Evolutionary conservation across 2,329 filamentous ascomycete genomes (phyloP), one percentile per base, ranked within the genome.

Genomic region (Pseudogymnoascus sp.): DNA sequence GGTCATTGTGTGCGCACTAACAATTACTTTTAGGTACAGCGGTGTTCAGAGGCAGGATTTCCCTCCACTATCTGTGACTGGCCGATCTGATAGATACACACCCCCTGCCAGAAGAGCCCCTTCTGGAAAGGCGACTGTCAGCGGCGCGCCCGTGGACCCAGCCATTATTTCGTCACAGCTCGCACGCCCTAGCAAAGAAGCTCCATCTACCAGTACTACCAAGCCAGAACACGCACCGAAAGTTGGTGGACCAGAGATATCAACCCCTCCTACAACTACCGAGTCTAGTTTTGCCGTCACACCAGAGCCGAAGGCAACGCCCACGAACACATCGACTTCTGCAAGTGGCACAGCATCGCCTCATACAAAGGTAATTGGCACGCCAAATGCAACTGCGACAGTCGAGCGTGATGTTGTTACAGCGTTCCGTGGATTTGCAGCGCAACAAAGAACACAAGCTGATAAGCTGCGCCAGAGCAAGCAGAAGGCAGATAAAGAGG

Each of bases 121-220:
- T 15, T 84, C 88, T 33, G 85, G 81, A 26, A 84, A 90, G 65
- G 79, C 90, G 4, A 89, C 87, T 7, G 86, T 92, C 21, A 81
- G 85, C 66, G 88, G 90, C 44, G 89, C 85, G 40, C 90, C 90
- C 11, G 83, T 93, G 59, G 90, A 96, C 71, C 90, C 91, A 63
- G 90, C 92, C 35, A 96, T 96, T 70, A 95, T 97, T 69, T 93
- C 90, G 5, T 87, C 91, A n/a, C 87, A 92, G 70, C 78, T 96
- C 63, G 77, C 81, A 33, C 79, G 79, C 50, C 77, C 82, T 17
- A 40, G 35, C 26, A 69, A 68, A 59, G 35, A 70, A 67, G 60
- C 66, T 69, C 8, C 72, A 72, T 65, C 69, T 69, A 44, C 65
- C 60, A 60, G 57, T 29, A 29, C 60, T 11, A 35, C 66, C 10